Evolutionary conservation across 257 asterid genomes (phyloP), one percentile per base, ranked within the genome.

Genomic region (Lantana camara): DNA sequence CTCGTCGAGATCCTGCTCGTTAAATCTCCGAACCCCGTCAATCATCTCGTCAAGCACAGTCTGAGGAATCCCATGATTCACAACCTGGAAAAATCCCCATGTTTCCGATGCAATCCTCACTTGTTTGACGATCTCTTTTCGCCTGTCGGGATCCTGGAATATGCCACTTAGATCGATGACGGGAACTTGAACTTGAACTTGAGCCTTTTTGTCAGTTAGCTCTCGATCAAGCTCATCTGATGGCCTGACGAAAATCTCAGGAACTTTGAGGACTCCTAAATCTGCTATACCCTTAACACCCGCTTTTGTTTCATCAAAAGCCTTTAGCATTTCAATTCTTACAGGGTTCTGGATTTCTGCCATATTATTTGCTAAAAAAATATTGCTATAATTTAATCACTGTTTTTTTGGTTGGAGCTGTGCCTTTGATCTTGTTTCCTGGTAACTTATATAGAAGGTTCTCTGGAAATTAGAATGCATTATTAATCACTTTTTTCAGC

Each of bases 41-140:
- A 64, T 56, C 64, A 68, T 66, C 17, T 52, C 73, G 19, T 70
- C 81, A 4, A 72, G 47, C 19, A 72, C 70, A 10, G 34, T 8
- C 20, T n/a, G 20, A 0, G 84, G 79, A 34, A 67, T 79, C 51
- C 78, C 81, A 60, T 51, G 81, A 34, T 77, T 77, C 46, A 80
- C 70, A 21, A 77, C 77, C 65, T 68, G 86, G 63, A 81, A 81
- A 50, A 81, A 77, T 5, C 79, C 83, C 82, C 82, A 78, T 4
- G 29, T 55, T 41, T 71, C 78, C 1, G 76, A 62, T 10, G 85
- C 81, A 16, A 17, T 44, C 10, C 49, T 27, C 10, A 76, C 73
- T 48, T 79, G 58, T 27, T 79, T 73, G 1, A 82, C 70, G 10
- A 69, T 64, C 68, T 37, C 42, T 20, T 44, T 37, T 19, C 67